Percentiles rank a stretch among this genome's conserved stretches.
These are phyloP conservation scores for Diaporthe citrichinensis DNA, from an alignment of 2,329 filamentous ascomycete genomes.

Conservation along the genomic window DNA sequence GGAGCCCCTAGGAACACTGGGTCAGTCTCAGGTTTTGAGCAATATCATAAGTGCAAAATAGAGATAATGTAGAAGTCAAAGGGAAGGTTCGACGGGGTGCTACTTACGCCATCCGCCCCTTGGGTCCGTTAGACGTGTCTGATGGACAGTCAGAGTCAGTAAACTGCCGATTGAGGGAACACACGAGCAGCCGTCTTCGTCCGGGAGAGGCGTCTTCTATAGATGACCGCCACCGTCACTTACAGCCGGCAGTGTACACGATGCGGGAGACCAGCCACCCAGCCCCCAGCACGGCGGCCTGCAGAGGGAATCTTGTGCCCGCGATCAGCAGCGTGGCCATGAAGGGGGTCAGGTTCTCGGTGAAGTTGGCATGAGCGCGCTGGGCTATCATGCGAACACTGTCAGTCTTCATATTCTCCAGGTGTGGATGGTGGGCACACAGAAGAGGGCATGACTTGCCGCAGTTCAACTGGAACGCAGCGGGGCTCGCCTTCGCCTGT, in stretches of 20 bases:
- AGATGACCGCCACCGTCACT: constrained; percentile 43
- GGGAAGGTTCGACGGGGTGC: not conserved
- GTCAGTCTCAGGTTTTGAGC: not conserved
- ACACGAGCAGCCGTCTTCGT: constrained; percentile 51
- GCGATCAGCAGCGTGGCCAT: constrained; percentile 68
- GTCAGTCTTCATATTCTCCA: not conserved
- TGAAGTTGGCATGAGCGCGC: constrained; percentile 74
- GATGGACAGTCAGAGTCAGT: not conserved
- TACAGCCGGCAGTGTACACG: constrained; percentile 71
- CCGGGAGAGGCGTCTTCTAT: not conserved
- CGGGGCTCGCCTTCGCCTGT: constrained; percentile 66
- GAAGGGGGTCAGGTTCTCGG: constrained; percentile 71
- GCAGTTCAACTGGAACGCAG: constrained; percentile 74
- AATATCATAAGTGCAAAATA: not conserved
- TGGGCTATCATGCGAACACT: constrained; percentile 59
- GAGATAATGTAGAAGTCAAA: not conserved
- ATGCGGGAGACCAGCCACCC: constrained; percentile 67
- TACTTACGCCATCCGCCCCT: constrained; percentile 37
- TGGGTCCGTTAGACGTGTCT: constrained; percentile 28
- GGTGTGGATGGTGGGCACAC: not conserved
- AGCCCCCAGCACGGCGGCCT: constrained; percentile 63
- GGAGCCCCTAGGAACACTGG: constrained; percentile 52
- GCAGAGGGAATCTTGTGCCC: constrained; percentile 68
- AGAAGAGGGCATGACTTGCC: constrained; percentile 52
- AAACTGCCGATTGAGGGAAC: not conserved